phyloP scores from a whole-genome alignment of 805 yeast genomes.

The Saccharomycopsis guyanensis region DNA sequence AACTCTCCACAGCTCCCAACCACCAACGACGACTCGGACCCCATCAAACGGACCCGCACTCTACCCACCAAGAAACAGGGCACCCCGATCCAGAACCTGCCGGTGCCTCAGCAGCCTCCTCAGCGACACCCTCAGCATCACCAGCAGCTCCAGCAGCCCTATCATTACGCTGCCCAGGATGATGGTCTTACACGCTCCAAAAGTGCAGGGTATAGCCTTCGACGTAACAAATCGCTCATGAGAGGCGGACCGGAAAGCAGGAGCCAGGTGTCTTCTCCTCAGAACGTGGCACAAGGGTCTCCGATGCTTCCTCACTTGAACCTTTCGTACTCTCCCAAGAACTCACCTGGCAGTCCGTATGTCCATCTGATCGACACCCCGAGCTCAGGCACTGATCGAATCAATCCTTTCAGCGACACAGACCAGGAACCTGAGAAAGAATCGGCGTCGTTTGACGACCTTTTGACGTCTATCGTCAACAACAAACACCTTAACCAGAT shows the following conservation, averaged over 20 bases:
- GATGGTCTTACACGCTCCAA: constrained; percentile 7
- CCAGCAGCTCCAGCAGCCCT: constrained; percentile 1
- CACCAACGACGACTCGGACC: too few relatives aligned
- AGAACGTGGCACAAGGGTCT: neutral
- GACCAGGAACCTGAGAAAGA: neutral
- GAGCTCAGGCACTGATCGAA: neutral
- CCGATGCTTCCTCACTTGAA: constrained; percentile 6
- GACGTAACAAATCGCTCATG: constrained; percentile 2
- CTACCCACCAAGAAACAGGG: constrained; percentile 1
- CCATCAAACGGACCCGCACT: constrained; percentile 7
- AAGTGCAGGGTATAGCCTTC: constrained; percentile 7
- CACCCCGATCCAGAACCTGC: neutral
- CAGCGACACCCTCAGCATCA: neutral
- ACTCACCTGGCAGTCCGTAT: neutral
- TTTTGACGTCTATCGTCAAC: constrained; percentile 11
- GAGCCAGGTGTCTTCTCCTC: neutral
- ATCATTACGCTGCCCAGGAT: constrained; percentile 1
- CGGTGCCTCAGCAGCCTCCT: neutral
- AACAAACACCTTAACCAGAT: constrained; percentile 14
- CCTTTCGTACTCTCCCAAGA: neutral
- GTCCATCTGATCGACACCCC: neutral
- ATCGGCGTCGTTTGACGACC: constrained; percentile 9
- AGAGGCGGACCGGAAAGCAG: neutral
- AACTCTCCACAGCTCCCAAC: constrained; percentile 2
- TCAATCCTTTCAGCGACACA: neutral